Percentiles rank a stretch among this genome's conserved stretches.
Conservation (phyloP, 257 asterid genomes). For the Vinca minor region DNA sequence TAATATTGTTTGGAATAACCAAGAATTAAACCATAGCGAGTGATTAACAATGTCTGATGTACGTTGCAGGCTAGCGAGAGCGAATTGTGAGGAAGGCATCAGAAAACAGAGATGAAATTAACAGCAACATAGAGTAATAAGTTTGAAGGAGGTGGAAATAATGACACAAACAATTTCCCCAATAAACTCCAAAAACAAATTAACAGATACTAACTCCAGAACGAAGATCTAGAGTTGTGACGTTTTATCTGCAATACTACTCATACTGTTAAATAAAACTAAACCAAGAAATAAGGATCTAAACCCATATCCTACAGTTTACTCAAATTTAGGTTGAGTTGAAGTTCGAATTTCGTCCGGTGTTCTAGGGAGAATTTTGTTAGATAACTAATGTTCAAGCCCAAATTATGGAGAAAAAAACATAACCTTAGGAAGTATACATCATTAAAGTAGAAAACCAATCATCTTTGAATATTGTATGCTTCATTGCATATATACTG, state of each 20-base stretch:
- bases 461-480: background rate
- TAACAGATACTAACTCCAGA: background rate
- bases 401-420: too few relatives aligned
- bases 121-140: too few relatives aligned
- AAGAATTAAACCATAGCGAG: slow-evolving; percentile 3
- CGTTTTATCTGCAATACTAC: background rate
- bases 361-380: background rate
- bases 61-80: background rate
- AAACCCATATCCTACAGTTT: background rate
- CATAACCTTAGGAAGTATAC: background rate
- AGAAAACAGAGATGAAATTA: too few relatives aligned
- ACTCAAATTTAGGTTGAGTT: background rate
- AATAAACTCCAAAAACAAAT: too few relatives aligned
- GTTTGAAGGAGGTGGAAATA: background rate
- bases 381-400: too few relatives aligned
- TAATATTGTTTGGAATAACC: slow-evolving; percentile 18
- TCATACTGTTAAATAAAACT: background rate
- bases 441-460: background rate
- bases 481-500: background rate
- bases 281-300: background rate
- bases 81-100: background rate
- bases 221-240: background rate
- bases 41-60: background rate
- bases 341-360: background rate
- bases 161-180: background rate